Conservation (phyloP, 2,329 filamentous ascomycete genomes). For the Aspergillus uvarum region DNA sequence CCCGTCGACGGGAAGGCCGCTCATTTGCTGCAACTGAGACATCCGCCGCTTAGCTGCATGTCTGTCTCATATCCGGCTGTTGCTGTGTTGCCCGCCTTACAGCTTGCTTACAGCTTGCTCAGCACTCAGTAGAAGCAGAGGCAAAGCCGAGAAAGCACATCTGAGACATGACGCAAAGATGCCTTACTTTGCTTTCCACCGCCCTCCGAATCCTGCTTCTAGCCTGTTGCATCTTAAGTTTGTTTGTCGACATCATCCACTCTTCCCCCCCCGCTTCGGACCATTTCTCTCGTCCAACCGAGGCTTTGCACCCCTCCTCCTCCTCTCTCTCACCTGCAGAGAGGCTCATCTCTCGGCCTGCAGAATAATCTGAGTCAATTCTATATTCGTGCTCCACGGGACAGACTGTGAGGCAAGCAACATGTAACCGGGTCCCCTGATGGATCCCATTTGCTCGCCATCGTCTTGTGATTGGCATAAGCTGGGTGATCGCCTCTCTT, state of each 20-base stretch:
- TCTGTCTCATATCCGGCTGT: neutral
- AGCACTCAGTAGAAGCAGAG: no score
- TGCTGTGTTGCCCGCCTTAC: constrained; percentile 4
- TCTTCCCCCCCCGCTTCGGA: neutral
- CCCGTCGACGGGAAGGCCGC: neutral
- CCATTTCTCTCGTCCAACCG: neutral
- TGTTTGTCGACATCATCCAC: neutral
- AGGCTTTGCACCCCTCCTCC: neutral
- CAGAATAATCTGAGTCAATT: neutral
- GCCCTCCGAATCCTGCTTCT: neutral
- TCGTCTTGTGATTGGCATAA: neutral
- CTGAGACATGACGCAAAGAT: constrained; percentile 9
- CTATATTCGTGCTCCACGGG: neutral
- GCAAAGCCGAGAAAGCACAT: neutral
- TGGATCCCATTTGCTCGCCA: neutral
- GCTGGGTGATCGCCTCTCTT: neutral
- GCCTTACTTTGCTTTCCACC: constrained; percentile 4
- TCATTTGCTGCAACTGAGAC: constrained; percentile 9
- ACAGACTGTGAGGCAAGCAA: neutral
- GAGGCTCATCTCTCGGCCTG: neutral
- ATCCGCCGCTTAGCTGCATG: constrained; percentile 6
- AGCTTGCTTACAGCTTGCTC: neutral
- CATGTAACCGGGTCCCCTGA: neutral
- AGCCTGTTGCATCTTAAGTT: neutral
- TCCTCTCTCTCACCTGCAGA: neutral